A percentile compares a stretch with the other conserved stretches of the same genome.
Conservation (phyloP, 352 stramenopile genomes). For the Saprolegnia diclina region DNA sequence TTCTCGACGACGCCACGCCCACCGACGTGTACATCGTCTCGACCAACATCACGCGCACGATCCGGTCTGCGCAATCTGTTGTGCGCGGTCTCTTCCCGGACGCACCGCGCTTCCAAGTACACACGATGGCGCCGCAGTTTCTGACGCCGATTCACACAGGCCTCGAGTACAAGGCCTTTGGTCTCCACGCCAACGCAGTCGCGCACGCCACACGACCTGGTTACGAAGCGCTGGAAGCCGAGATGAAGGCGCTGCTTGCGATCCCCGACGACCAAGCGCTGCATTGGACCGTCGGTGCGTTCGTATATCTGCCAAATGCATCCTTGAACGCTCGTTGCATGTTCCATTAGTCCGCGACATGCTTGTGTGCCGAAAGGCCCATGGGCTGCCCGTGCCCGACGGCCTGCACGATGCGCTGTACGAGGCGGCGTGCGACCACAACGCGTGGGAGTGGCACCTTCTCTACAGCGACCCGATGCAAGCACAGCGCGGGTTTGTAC, state of each 20-base stretch:
- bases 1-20: slow-evolving; percentile 38
- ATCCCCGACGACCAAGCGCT: slow-evolving; percentile 37
- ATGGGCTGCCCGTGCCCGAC: slow-evolving; percentile 49
- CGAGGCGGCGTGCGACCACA: slow-evolving; percentile 49
- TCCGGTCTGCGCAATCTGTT: slow-evolving; percentile 63
- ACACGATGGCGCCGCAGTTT: slow-evolving; percentile 7
- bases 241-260: slow-evolving; percentile 39
- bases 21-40: slow-evolving; percentile 59
- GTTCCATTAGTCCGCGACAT: slow-evolving; percentile 56
- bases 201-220: slow-evolving; percentile 50
- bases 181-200: slow-evolving; percentile 60
- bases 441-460: slow-evolving; percentile 70
- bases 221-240: slow-evolving; percentile 34
- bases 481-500: slow-evolving; percentile 51
- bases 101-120: slow-evolving; percentile 31
- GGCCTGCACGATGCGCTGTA: slow-evolving; percentile 57
- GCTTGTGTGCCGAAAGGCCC: slow-evolving; percentile 54
- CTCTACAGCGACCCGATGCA: slow-evolving; percentile 66
- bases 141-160: slow-evolving; percentile 40
- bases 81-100: slow-evolving; percentile 60
- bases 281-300: slow-evolving; percentile 44
- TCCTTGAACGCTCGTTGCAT: background rate
- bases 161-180: slow-evolving; percentile 43
- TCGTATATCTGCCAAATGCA: background rate
- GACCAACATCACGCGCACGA: slow-evolving; percentile 72